Conservation (phyloP, 306 rosid species). For the Dalbergia cultrata region DNA sequence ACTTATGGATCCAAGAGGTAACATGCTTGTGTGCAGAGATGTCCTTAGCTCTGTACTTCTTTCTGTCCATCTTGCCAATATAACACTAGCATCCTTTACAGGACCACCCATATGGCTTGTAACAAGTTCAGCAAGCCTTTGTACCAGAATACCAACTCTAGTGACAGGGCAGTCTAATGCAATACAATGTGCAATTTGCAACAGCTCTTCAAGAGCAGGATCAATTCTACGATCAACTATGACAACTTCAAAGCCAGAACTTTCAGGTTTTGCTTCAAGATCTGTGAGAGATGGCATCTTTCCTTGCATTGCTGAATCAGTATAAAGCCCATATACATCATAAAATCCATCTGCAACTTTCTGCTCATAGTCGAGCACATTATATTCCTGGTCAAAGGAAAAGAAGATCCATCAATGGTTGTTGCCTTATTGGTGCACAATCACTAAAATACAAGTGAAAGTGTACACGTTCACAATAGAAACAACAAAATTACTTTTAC, state of each 20-base stretch:
- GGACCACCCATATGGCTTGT: constrained; percentile 94
- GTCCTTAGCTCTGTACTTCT: constrained; percentile 82
- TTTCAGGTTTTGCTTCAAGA: constrained; percentile 75
- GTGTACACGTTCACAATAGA: background rate
- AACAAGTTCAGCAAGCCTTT: constrained; percentile 94
- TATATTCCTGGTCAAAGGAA: constrained; percentile 72
- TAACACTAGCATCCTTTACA: constrained; percentile 88
- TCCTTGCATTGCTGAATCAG: constrained; percentile 81
- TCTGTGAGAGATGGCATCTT: constrained; percentile 85
- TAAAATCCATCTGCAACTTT: constrained; percentile 93
- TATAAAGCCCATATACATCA: constrained; percentile 74
- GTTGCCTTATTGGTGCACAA: constrained; percentile 22
- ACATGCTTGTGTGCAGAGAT: constrained; percentile 77
- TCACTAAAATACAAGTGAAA: constrained; percentile 13
- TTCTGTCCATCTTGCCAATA: constrained; percentile 90
- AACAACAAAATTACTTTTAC: background rate
- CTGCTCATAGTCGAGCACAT: constrained; percentile 90
- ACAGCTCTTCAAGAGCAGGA: constrained; percentile 79
- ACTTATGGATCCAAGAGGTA: constrained; percentile 91
- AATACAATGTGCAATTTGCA: constrained; percentile 93
- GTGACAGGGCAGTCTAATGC: constrained; percentile 85
- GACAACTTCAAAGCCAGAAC: constrained; percentile 83
- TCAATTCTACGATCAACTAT: constrained; percentile 80
- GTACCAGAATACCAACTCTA: constrained; percentile 71
- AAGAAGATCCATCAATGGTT: constrained; percentile 39